Percentiles rank a stretch among this genome's conserved stretches.
These are phyloP conservation scores for Colletotrichum eleusines DNA, from an alignment of 2,329 filamentous ascomycete genomes.

Conservation along the genomic window DNA sequence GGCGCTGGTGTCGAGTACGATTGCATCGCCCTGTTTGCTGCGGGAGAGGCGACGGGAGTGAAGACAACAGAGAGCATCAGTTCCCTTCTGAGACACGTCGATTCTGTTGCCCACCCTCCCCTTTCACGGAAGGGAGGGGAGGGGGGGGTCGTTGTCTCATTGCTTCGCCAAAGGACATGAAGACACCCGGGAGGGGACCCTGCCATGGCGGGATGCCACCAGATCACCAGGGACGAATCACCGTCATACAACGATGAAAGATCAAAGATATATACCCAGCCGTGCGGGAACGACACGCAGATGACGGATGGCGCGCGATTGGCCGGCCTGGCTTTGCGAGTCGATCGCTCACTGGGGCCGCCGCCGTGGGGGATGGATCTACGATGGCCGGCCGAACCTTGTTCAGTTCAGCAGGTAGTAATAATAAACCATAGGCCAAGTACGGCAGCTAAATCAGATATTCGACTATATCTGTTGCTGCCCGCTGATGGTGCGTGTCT, in stretches of 20 bases:
- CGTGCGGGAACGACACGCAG: no score
- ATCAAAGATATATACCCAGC: background rate
- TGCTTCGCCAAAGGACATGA: background rate
- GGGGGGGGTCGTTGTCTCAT: constrained; percentile 7
- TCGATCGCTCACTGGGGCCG: no score
- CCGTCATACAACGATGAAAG: background rate
- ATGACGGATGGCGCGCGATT: no score
- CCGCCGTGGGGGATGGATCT: no score
- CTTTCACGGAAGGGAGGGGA: no score
- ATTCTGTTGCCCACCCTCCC: background rate
- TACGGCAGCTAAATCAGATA: no score
- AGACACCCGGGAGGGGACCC: background rate
- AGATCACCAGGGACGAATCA: background rate
- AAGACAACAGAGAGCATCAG: constrained; percentile 9
- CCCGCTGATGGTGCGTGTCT: background rate
- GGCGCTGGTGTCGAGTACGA: constrained; percentile 1
- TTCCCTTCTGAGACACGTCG: background rate
- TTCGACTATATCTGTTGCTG: background rate
- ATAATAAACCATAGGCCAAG: background rate
- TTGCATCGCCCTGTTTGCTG: background rate
- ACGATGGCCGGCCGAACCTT: no score
- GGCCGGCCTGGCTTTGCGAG: no score
- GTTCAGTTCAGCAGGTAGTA: no score
- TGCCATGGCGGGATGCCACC: background rate
- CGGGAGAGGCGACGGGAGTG: constrained; percentile 2